phyloP scores from a whole-genome alignment of 176 grass and related monocot species.

The Poa pratensis region DNA sequence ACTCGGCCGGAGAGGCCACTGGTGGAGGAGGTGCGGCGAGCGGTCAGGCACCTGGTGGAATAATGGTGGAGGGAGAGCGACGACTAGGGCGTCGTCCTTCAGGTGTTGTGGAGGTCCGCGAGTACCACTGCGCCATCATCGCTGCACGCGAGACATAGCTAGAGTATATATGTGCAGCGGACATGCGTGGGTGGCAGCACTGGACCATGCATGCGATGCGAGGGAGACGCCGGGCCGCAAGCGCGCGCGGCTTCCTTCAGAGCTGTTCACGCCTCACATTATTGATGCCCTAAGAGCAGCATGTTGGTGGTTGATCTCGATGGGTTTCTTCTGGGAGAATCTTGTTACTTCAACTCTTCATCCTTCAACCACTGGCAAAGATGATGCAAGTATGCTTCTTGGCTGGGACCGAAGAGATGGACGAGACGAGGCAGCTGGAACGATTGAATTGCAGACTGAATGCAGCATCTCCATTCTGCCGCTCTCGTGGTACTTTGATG shows the following conservation, averaged over 20 bases:
- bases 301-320: not conserved
- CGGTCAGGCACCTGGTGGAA: constrained; percentile 4
- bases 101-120: constrained; percentile 4
- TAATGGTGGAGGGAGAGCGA: constrained; percentile 35
- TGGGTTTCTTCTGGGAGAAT: not conserved
- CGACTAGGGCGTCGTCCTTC: not conserved
- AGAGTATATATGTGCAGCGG: not conserved
- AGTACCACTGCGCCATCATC: not conserved
- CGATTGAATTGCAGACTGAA: not conserved
- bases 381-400: not conserved
- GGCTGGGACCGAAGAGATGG: not conserved
- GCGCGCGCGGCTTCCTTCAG: not conserved
- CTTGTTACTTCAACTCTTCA: not conserved
- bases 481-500: not conserved
- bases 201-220: not conserved
- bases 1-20: constrained; percentile 25
- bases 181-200: not conserved
- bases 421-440: not conserved
- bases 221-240: not conserved
- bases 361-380: not conserved
- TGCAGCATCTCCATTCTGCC: not conserved
- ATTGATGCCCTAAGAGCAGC: not conserved
- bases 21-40: not conserved
- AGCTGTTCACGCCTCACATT: constrained; percentile 1
- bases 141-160: not conserved